phyloP scores from a whole-genome alignment of 495 filamentous ascomycete species.

The Stereocaulon alpinum region DNA sequence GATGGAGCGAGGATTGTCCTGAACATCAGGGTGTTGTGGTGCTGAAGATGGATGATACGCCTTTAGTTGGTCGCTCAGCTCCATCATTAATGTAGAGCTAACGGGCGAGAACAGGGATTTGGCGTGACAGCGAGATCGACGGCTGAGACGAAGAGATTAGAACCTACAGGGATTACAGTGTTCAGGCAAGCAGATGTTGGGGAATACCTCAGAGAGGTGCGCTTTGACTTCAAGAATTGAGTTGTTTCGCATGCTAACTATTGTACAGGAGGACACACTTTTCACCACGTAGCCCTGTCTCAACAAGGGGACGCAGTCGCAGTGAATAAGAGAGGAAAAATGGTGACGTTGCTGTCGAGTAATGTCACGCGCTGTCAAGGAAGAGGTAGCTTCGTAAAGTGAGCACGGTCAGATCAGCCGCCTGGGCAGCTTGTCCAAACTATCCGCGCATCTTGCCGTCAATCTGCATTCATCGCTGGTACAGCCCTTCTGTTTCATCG shows the following conservation, averaged over 20 bases:
- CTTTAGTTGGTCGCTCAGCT: conserved; percentile 33
- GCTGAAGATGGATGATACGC: conserved; percentile 35
- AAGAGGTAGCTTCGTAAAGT: not conserved
- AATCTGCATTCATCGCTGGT: not conserved
- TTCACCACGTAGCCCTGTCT: conserved; percentile 33
- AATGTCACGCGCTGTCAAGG: not conserved
- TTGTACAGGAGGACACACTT: conserved; percentile 36
- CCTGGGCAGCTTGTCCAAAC: not conserved
- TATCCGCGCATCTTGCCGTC: not conserved
- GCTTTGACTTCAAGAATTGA: not conserved
- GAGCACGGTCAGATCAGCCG: not conserved
- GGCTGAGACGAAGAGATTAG: conserved; percentile 65
- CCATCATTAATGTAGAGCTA: not conserved
- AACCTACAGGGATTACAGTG: conserved; percentile 77
- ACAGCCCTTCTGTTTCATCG: conserved; percentile 1
- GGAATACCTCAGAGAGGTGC: conserved; percentile 77
- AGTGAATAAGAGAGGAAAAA: not conserved
- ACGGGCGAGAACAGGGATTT: conserved; percentile 46
- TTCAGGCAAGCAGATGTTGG: conserved; percentile 86
- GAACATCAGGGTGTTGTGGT: conserved; percentile 37
- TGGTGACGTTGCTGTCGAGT: not conserved
- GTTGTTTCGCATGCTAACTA: conserved; percentile 16
- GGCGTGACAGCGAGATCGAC: conserved; percentile 76
- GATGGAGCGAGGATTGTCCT: conserved; percentile 74
- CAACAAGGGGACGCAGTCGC: not conserved